Evolutionary conservation across 352 stramenopile genomes (phyloP).

Genomic region (Phytophthora fragariae): DNA sequence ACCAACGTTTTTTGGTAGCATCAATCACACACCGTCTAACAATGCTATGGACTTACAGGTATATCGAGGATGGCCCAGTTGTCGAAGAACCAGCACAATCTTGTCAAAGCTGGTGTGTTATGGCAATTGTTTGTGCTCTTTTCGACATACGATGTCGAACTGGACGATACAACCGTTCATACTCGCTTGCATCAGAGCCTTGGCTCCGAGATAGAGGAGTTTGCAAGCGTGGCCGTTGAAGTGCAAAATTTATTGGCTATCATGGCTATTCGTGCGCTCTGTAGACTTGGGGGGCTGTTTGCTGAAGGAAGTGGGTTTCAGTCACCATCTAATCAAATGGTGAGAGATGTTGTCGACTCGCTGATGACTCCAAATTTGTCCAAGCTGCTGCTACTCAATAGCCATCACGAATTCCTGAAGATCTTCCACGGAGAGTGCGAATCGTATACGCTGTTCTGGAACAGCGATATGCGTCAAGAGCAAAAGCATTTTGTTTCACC

Average conservation of each 20-base stretch:
- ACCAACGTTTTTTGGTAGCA: background rate
- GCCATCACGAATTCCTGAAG: constrained; percentile 85
- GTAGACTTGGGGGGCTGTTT: constrained; percentile 74
- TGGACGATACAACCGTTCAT: constrained; percentile 64
- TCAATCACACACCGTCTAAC: background rate
- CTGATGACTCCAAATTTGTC: constrained; percentile 84
- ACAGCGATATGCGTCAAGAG: constrained; percentile 75
- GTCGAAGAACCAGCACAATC: constrained; percentile 62
- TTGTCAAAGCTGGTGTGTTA: constrained; percentile 61
- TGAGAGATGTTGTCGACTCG: constrained; percentile 58
- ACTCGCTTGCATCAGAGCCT: constrained; percentile 48
- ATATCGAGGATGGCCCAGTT: constrained; percentile 70
- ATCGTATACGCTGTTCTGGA: constrained; percentile 88
- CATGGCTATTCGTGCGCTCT: constrained; percentile 72
- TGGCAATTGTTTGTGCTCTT: constrained; percentile 81
- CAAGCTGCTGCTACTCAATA: constrained; percentile 63
- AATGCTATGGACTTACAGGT: constrained; percentile 33
- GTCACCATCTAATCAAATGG: constrained; percentile 49
- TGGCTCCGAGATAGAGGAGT: constrained; percentile 49
- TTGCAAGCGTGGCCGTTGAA: constrained; percentile 53
- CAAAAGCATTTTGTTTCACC: constrained; percentile 60
- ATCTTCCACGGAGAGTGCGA: constrained; percentile 81
- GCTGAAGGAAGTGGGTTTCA: constrained; percentile 54
- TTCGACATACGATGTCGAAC: constrained; percentile 65
- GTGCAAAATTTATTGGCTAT: constrained; percentile 79